Percentiles rank a stretch among this genome's conserved stretches.
Evolutionary conservation across 2,329 filamentous ascomycete species (phyloP).

Genomic region (Fusarium albosuccineum): DNA sequence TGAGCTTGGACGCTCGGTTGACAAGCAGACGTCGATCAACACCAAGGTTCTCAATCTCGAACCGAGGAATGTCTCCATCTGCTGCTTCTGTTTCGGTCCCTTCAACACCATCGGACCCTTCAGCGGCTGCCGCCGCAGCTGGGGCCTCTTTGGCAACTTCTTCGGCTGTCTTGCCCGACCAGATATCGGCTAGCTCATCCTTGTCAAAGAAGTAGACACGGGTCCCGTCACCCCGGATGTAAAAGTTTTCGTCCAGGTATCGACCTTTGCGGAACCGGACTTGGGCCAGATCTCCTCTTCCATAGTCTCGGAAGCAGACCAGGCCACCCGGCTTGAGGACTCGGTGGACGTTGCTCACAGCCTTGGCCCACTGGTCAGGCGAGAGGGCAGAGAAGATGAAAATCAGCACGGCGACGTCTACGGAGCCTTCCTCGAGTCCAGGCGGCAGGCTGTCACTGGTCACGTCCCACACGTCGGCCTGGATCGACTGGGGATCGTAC

Average conservation of each 20-base stretch:
- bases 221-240: slow-evolving; percentile 94
- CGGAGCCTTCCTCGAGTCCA: slow-evolving; percentile 79
- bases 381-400: slow-evolving; percentile 97
- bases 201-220: slow-evolving; percentile 97
- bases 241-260: slow-evolving; percentile 97
- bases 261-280: slow-evolving; percentile 96
- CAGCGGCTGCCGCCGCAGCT: neutral
- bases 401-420: slow-evolving; percentile 93
- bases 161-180: slow-evolving; percentile 65
- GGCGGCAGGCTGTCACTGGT: slow-evolving; percentile 80
- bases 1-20: slow-evolving; percentile 89
- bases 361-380: slow-evolving; percentile 85
- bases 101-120: slow-evolving; percentile 12
- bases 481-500: slow-evolving; percentile 79
- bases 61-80: slow-evolving; percentile 54
- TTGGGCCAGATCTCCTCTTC: slow-evolving; percentile 93
- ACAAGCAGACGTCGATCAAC: slow-evolving; percentile 91
- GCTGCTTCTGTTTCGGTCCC: slow-evolving; percentile 31
- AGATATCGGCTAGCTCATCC: slow-evolving; percentile 84
- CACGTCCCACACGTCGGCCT: slow-evolving; percentile 96
- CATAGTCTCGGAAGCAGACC: slow-evolving; percentile 96
- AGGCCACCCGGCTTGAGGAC: slow-evolving; percentile 93
- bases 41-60: slow-evolving; percentile 83
- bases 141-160: slow-evolving; percentile 32
- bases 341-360: slow-evolving; percentile 83